These are phyloP conservation scores for Sarcodon aspratus DNA, from an alignment of 768 basidiomycete species.

Conservation along the genomic window DNA sequence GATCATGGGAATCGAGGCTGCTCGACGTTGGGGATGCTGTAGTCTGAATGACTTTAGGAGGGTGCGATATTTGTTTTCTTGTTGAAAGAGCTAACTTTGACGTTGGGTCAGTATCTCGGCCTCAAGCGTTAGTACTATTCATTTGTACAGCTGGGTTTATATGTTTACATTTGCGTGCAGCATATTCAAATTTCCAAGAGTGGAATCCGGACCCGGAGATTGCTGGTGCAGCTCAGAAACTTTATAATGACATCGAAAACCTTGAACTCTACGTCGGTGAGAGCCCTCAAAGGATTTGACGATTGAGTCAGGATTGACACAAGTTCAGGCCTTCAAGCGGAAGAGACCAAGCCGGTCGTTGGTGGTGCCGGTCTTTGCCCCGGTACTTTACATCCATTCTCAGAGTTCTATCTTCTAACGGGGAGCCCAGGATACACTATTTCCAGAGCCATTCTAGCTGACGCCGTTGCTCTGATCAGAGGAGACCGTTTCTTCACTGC, in stretches of 20 bases:
- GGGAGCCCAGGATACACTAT: constrained; percentile 54
- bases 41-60: constrained; percentile 77
- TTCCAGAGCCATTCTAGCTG: constrained; percentile 75
- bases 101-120: constrained; percentile 33
- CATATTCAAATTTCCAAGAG: constrained; percentile 59
- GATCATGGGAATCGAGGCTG: constrained; percentile 75
- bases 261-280: constrained; percentile 65
- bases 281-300: no score
- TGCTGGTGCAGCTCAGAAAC: constrained; percentile 58
- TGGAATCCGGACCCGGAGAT: constrained; percentile 73
- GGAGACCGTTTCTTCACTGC: constrained; percentile 78
- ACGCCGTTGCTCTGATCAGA: constrained; percentile 78
- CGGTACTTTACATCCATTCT: background rate
- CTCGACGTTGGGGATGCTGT: constrained; percentile 71
- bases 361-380: constrained; percentile 82
- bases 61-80: constrained; percentile 17
- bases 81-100: no score
- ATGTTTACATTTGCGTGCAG: no score
- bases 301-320: no score
- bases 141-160: no score
- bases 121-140: constrained; percentile 29
- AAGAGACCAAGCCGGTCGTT: constrained; percentile 61
- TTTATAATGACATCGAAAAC: constrained; percentile 67
- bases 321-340: constrained; percentile 48
- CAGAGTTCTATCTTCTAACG: no score